A percentile compares a stretch with the other conserved stretches of the same genome.
phyloP scores from a whole-genome alignment of 768 basidiomycete genomes.

The Paxillus rubicundulus region DNA sequence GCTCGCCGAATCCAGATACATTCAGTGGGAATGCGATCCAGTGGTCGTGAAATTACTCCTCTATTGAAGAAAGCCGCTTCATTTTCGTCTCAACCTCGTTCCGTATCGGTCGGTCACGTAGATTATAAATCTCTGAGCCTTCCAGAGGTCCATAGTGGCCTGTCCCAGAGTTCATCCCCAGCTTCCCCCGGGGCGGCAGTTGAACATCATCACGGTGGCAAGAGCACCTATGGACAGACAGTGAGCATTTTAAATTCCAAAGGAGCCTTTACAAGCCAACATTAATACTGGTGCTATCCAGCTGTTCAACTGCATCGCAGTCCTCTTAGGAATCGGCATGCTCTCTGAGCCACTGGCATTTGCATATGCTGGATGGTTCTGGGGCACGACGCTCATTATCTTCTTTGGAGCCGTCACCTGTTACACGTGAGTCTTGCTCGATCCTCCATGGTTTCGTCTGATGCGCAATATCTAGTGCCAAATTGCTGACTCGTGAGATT shows the following conservation, averaged over 20 bases:
- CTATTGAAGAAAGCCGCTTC: slow-evolving; percentile 41
- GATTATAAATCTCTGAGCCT: not conserved
- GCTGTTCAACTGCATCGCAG: slow-evolving; percentile 89
- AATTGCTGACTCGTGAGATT: slow-evolving; percentile 79
- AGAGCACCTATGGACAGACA: slow-evolving; percentile 73
- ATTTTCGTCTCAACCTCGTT: slow-evolving; percentile 17
- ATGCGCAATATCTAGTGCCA: slow-evolving; percentile 56
- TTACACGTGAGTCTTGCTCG: slow-evolving; percentile 66
- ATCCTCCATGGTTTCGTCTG: not conserved
- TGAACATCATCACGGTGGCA: slow-evolving; percentile 41
- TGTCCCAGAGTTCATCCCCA: slow-evolving; percentile 4
- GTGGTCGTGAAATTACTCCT: slow-evolving; percentile 34
- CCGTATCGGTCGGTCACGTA: not conserved
- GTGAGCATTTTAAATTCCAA: slow-evolving; percentile 35
- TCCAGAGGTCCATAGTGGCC: not conserved
- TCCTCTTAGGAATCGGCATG: slow-evolving; percentile 85
- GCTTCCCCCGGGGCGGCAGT: slow-evolving; percentile 1
- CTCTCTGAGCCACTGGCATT: slow-evolving; percentile 90
- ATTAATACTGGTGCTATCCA: slow-evolving; percentile 26
- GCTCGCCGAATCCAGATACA: not conserved
- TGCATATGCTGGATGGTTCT: slow-evolving; percentile 86
- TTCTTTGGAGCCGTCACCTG: slow-evolving; percentile 80
- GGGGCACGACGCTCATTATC: slow-evolving; percentile 70
- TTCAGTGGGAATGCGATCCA: not conserved
- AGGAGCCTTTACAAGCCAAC: not conserved